Base-by-base conservation (phyloP, 2,329 filamentous ascomycete species). In the Cryphonectria nitschkei region DNA sequence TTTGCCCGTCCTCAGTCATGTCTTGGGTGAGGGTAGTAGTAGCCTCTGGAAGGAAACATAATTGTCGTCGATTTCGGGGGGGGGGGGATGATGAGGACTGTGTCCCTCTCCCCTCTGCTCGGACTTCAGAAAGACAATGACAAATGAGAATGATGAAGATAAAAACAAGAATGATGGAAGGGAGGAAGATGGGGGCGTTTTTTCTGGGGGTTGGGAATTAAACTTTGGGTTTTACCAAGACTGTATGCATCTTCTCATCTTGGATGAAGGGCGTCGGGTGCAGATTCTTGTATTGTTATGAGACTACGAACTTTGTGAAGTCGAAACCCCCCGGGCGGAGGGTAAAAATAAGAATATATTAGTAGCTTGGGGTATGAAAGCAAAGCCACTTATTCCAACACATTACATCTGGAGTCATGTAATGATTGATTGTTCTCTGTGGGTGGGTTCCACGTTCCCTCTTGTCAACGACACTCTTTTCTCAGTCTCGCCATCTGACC, bases 131-230 rank as follows among this genome's bases (percentile, higher is more conserved):
- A 22, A 14, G 8, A 50, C 0, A 1, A 19, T 7, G 43, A 6
- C 16, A 19, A 22, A 50, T n/a, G 22, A 46, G 16, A 22, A 46
- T 22, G 19, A 46, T 37, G 19, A 52, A n/a, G 14, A 54, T n/a
- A 8, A 39, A 54, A 29, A 32, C 6, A 13, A 26, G 26, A 22
- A 37, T 50, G 16, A 26, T n/a, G 46, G 46, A 22, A 26, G 43
- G 64, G n/a, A 54, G 43, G 22, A 13, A 61, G 43, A 43, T 39
- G 64, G 43, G 43, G 43, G 46, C 64, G 43, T 56, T 58, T 32
- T 43, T 14, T 58, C 3, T n/a, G 14, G 9, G 34, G n/a, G n/a
- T 32, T 52, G 37, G 2, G 13, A 34, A 26, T 58, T 32, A 34
- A 32, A 43, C 16, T 22, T 22, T 50, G 43, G 43, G 22, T 50